Conservation (phyloP, 1,284 basidiomycete species). For the Moesziomyces globuligerus region DNA sequence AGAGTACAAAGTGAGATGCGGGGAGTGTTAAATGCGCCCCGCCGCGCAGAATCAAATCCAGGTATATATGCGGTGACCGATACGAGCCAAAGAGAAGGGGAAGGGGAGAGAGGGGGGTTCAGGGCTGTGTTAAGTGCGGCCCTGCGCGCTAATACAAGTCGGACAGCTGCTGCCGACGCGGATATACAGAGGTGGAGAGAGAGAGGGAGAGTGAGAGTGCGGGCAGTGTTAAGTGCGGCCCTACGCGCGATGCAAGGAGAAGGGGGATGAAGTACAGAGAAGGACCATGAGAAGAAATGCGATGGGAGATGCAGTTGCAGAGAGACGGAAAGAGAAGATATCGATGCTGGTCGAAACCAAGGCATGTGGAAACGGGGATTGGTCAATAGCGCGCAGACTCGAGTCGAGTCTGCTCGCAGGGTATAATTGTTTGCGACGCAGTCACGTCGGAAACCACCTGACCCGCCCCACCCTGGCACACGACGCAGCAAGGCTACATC, state of each 20-base stretch:
- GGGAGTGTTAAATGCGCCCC: constrained; percentile 56
- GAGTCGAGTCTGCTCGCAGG: not conserved
- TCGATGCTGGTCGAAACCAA: constrained; percentile 9
- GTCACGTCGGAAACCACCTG: not conserved
- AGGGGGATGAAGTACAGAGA: constrained; percentile 24
- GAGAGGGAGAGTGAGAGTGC: constrained; percentile 5
- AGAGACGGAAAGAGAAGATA: constrained; percentile 8
- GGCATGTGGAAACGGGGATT: constrained; percentile 4
- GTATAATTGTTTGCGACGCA: constrained; percentile 10
- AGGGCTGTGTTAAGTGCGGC: constrained; percentile 53
- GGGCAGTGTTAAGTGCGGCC: constrained; percentile 55
- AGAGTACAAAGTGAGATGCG: constrained; percentile 28
- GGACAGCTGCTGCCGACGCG: constrained; percentile 4
- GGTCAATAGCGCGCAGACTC: constrained; percentile 3
- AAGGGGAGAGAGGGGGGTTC: constrained; percentile 1
- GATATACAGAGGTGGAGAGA: constrained; percentile 21
- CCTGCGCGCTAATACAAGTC: constrained; percentile 32
- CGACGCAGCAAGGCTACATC: constrained; percentile 2
- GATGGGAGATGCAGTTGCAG: constrained; percentile 37
- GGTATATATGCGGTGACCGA: constrained; percentile 33
- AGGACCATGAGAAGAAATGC: constrained; percentile 18
- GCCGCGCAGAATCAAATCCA: constrained; percentile 51
- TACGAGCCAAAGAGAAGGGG: constrained; percentile 3
- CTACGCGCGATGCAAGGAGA: constrained; percentile 20
- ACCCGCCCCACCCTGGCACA: constrained; percentile 1